phyloP scores from a whole-genome alignment of 1,139 yeast genomes.

The Spathaspora sp. region DNA sequence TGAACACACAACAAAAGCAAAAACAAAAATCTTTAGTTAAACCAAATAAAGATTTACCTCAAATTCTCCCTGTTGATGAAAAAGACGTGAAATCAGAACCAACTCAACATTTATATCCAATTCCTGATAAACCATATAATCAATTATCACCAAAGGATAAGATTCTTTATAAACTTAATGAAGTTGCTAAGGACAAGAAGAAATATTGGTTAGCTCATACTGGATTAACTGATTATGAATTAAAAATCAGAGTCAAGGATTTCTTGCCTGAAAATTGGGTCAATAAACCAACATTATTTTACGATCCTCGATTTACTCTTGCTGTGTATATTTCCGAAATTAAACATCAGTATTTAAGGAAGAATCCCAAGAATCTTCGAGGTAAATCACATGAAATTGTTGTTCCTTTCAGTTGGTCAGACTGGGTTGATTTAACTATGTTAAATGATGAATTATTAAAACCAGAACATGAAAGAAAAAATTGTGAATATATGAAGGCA shows the following conservation, averaged over 20 bases:
- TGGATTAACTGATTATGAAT: slow-evolving; percentile 24
- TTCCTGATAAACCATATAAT: slow-evolving; percentile 19
- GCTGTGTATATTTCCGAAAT: slow-evolving; percentile 20
- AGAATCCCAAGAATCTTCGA: slow-evolving; percentile 15
- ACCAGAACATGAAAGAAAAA: slow-evolving; percentile 33
- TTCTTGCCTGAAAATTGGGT: slow-evolving; percentile 18
- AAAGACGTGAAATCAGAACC: neutral
- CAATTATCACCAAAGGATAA: slow-evolving; percentile 18
- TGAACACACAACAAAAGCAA: neutral
- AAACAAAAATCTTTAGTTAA: neutral
- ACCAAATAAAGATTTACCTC: slow-evolving; percentile 3
- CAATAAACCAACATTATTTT: slow-evolving; percentile 18
- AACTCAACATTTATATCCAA: slow-evolving; percentile 10
- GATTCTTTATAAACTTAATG: slow-evolving; percentile 18
- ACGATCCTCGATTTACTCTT: slow-evolving; percentile 25
- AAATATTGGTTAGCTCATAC: slow-evolving; percentile 32
- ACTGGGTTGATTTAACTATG: slow-evolving; percentile 25
- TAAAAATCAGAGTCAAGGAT: slow-evolving; percentile 22
- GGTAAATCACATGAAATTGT: slow-evolving; percentile 15
- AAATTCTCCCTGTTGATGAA: slow-evolving; percentile 1
- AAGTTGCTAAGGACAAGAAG: slow-evolving; percentile 14
- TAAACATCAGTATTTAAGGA: slow-evolving; percentile 13
- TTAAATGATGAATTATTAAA: slow-evolving; percentile 43
- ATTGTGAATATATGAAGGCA: slow-evolving; percentile 26
- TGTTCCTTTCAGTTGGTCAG: slow-evolving; percentile 37